Conservation (phyloP, 1,284 basidiomycete species). For the Rhizopogon hawkerae region DNA sequence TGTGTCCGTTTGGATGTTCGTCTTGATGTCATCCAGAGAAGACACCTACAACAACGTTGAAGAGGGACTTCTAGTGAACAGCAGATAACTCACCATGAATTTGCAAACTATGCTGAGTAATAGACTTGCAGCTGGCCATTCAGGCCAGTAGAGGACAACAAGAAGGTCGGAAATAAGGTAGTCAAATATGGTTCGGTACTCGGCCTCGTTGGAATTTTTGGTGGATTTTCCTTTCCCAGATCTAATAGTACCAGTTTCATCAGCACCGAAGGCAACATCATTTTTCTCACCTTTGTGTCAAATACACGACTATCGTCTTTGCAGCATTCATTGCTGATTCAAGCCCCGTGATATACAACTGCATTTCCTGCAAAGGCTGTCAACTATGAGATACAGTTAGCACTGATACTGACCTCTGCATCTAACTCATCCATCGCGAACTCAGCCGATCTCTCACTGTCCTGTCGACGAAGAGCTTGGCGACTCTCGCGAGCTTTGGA, state of each 20-base stretch:
- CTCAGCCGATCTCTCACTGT: slow-evolving; percentile 42
- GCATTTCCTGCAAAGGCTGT: slow-evolving; percentile 44
- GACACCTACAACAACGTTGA: slow-evolving; percentile 44
- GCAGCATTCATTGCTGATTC: slow-evolving; percentile 80
- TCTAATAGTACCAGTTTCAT: slow-evolving; percentile 25
- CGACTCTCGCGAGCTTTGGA: slow-evolving; percentile 54
- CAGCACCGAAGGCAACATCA: not conserved
- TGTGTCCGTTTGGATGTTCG: slow-evolving; percentile 52
- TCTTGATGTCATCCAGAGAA: slow-evolving; percentile 76
- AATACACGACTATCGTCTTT: slow-evolving; percentile 74
- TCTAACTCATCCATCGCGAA: slow-evolving; percentile 60
- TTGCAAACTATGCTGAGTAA: slow-evolving; percentile 72
- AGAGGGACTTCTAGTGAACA: not conserved
- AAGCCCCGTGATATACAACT: slow-evolving; percentile 55
- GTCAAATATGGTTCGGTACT: slow-evolving; percentile 87
- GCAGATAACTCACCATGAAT: slow-evolving; percentile 54
- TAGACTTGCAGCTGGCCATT: slow-evolving; percentile 91
- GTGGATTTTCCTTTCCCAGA: slow-evolving; percentile 77
- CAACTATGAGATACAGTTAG: not conserved
- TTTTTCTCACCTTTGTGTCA: slow-evolving; percentile 61
- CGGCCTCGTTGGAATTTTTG: slow-evolving; percentile 83
- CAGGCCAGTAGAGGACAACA: slow-evolving; percentile 86
- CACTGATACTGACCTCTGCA: slow-evolving; percentile 37
- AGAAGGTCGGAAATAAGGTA: slow-evolving; percentile 84
- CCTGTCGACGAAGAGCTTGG: slow-evolving; percentile 51